Base-by-base conservation (phyloP, 352 stramenopile genomes). In the Pythium plurisporium region DNA sequence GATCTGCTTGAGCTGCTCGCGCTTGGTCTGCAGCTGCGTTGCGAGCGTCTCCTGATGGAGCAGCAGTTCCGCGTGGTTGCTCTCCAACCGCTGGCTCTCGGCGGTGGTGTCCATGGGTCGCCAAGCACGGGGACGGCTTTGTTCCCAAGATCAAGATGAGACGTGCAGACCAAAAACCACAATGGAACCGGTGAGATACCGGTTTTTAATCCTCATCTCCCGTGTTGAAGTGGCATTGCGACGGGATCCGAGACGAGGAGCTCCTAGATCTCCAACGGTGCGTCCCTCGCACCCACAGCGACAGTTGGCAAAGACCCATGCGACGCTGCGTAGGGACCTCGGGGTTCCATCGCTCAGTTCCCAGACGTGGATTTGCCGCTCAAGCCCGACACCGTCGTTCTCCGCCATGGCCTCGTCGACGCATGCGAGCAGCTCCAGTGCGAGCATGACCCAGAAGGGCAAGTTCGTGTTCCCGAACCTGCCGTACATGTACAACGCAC, bases 11-110 rank as follows among this genome's bases (percentile, higher is more conserved):
- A 83, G 65, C 54, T 84, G 70, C 26, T 71, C 59, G 10, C 51
- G 67, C 55, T 70, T 79, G 64, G 67, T 55, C 29, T 54, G 33
- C 25, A 89, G 63, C 50, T 86, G 70, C 38, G 62, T 57, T 47
- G 72, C 55, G 25, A 89, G 72, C 44, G 74, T 84, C 37, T 73
- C 57, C 30, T 86, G 65, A 45, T 89, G 79, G 53, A 82, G 61
- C 43, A 74, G 48, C 20, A 89, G 72, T 66, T 89, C 74, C 60
- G 59, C 59, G 59, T 87, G 70, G 55, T 87, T 87, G 30, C 72
- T 67, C 62, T 79, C 68, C 5, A 89, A 69, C 19, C 76, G 72
- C 54, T 73, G 55, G 23, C 84, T 69, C 61, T 89, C 79, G 14
- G 53, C 69, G 20, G 15, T 33, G 1, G 36, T 27, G 50, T 62